phyloP scores from a whole-genome alignment of 306 rosid genomes.

The Prunus davidiana region DNA sequence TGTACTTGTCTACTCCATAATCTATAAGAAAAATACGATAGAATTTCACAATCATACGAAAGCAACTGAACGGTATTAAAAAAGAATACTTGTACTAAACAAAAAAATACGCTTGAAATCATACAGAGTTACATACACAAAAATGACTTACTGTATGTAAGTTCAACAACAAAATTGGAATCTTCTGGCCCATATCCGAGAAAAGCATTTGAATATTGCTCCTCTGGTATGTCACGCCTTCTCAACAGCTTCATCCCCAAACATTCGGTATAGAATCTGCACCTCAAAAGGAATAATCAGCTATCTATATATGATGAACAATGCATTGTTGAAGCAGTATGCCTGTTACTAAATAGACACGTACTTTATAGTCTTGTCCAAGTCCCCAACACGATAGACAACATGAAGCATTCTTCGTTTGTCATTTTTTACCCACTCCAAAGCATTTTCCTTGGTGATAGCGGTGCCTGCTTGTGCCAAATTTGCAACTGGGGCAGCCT shows the following conservation, averaged over 20 bases:
- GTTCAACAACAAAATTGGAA: constrained; percentile 62
- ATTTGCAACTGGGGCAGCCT: constrained; percentile 38
- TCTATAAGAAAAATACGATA: constrained; percentile 26
- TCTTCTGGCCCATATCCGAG: constrained; percentile 75
- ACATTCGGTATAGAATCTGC: constrained; percentile 68
- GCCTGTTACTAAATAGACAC: neutral
- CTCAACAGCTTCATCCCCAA: constrained; percentile 76
- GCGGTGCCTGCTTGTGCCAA: constrained; percentile 40
- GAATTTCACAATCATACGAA: constrained; percentile 3
- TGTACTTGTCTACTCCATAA: constrained; percentile 63
- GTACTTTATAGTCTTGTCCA: constrained; percentile 69
- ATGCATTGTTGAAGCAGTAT: neutral
- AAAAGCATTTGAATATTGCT: constrained; percentile 57
- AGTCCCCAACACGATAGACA: constrained; percentile 65
- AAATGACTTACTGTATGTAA: constrained; percentile 57
- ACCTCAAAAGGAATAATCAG: neutral
- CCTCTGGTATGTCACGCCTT: constrained; percentile 62
- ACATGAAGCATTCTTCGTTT: constrained; percentile 65
- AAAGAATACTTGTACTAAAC: neutral
- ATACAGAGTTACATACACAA: neutral
- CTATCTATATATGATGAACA: neutral
- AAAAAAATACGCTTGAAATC: neutral
- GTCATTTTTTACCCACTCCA: constrained; percentile 62
- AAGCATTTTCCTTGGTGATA: constrained; percentile 42
- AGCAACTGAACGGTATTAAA: neutral